Evolutionary conservation across 2,329 filamentous ascomycete species (phyloP).

Genomic region (Chaetomiaceae sp.): DNA sequence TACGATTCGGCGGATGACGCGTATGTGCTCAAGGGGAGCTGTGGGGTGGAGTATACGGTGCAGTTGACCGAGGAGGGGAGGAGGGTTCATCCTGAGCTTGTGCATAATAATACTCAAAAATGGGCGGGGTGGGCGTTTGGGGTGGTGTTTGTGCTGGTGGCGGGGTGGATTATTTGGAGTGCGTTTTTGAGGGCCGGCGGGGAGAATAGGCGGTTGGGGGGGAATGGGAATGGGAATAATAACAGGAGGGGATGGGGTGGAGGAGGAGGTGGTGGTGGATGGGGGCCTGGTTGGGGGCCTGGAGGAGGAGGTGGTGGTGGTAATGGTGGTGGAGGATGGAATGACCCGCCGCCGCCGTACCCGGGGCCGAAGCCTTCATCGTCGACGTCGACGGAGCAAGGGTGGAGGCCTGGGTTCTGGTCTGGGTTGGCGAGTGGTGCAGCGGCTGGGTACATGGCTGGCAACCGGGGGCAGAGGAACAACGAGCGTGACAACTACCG

Average conservation of each 20-base stretch:
- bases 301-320: constrained; percentile 34
- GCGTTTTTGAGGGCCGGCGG: constrained; percentile 37
- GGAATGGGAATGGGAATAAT: constrained; percentile 35
- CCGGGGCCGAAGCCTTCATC: constrained; percentile 28
- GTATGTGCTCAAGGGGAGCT: constrained; percentile 87
- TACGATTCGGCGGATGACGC: constrained; percentile 72
- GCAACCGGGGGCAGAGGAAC: constrained; percentile 38
- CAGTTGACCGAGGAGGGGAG: constrained; percentile 74
- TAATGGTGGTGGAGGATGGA: constrained; percentile 27
- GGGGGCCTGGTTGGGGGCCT: constrained; percentile 37
- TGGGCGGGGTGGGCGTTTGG: constrained; percentile 50
- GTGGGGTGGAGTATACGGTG: constrained; percentile 84
- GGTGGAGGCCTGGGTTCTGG: constrained; percentile 74
- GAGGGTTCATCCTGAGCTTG: constrained; percentile 59
- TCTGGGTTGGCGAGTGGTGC: constrained; percentile 62
- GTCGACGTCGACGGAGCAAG: constrained; percentile 35
- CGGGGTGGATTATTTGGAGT: constrained; percentile 58
- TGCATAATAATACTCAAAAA: constrained; percentile 29
- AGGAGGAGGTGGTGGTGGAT: constrained; percentile 40
- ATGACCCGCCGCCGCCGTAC: constrained; percentile 54
- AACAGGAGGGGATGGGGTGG: constrained; percentile 40
- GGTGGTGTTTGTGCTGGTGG: constrained; percentile 56
- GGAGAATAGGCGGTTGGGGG: constrained; percentile 19
- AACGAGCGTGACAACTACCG: constrained; percentile 33
- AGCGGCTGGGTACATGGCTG: constrained; percentile 63